These are phyloP conservation scores for Entomortierella beljakovae DNA, from an alignment of 192 early-diverging fungal species.

Conservation along the genomic window DNA sequence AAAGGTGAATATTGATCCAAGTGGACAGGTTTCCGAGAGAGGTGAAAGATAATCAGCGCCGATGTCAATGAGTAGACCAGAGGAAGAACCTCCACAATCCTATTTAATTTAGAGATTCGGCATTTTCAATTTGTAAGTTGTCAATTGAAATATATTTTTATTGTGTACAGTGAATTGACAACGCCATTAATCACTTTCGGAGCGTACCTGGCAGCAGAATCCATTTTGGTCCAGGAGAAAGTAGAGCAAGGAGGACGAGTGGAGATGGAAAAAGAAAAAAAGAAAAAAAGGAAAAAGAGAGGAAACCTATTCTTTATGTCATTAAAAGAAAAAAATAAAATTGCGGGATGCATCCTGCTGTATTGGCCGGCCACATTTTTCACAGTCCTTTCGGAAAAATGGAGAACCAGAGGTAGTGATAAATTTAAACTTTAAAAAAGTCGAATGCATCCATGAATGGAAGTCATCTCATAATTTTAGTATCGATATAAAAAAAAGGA, in stretches of 20 bases:
- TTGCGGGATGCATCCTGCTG: background rate
- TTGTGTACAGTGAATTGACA: background rate
- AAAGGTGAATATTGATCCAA: slow-evolving; percentile 42
- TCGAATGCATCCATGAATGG: slow-evolving; percentile 2
- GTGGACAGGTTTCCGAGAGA: slow-evolving; percentile 42
- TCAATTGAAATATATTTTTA: background rate
- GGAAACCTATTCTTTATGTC: background rate
- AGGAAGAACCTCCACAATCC: slow-evolving; percentile 30
- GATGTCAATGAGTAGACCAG: slow-evolving; percentile 30
- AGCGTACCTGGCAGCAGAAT: slow-evolving; percentile 15
- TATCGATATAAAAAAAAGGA: background rate
- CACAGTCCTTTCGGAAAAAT: background rate
- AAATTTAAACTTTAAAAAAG: background rate
- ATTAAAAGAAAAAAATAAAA: slow-evolving; percentile 4
- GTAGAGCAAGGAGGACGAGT: background rate
- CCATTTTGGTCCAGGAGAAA: background rate
- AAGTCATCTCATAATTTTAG: background rate
- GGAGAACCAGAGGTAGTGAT: background rate
- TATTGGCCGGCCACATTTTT: background rate
- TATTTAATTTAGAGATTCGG: background rate
- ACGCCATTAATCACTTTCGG: background rate
- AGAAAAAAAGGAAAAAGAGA: slow-evolving; percentile 2
- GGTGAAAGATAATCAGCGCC: slow-evolving; percentile 25
- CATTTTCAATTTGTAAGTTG: background rate
- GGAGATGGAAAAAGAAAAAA: background rate